Evolutionary conservation across 805 yeast genomes (phyloP), one percentile per base, ranked within the genome.

Genomic region (Zygotorulaspora danielsina): DNA sequence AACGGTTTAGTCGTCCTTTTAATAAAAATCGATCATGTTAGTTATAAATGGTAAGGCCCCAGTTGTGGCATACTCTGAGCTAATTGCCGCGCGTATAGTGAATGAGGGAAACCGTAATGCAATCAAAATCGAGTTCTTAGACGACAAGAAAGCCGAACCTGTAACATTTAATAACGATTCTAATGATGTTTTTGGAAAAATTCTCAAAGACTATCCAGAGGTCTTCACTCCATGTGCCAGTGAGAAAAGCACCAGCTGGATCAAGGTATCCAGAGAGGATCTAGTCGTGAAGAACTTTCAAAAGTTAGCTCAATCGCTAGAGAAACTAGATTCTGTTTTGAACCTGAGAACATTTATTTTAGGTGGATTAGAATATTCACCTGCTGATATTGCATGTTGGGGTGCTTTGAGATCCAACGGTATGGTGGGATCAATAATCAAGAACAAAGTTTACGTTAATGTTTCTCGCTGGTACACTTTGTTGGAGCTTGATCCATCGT

Each of bases 321-420:
- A 85, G 64, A 74, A 75, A 57, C 72, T 90, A 54, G 96, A 90
- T 53, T 66, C 80, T 32, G 89, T 82, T 63, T 73, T 90, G 64
- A 86, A 86, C 73, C 78, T 84, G 72, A 78, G 96, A 59, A 76
- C 96, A 6, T 89, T 76, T 60, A 61, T 87, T 39, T 65, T 75
- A 39, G 95, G 93, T 27, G 59, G 59, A 6, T 73, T 79, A 65
- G 50, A 69, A n/a, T 67, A 74, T 46, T 69, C 94, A 10, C 63
- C 79, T 31, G 93, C 95, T 38, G 98, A 90, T 65, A 71, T 87
- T 45, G 84, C 90, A 11, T 72, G 84, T 15, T 90, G 97, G 97
- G 97, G 97, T 64, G 85, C 83, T 34, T 71, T 90, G 52, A 79
- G 97, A 68, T 85, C 95, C 47, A 90, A 93, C 63, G 87, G 95